Evolutionary conservation across 164 flowering plant genomes (phyloP), one percentile per base, ranked within the genome.

Genomic region (Magnolia sinica): DNA sequence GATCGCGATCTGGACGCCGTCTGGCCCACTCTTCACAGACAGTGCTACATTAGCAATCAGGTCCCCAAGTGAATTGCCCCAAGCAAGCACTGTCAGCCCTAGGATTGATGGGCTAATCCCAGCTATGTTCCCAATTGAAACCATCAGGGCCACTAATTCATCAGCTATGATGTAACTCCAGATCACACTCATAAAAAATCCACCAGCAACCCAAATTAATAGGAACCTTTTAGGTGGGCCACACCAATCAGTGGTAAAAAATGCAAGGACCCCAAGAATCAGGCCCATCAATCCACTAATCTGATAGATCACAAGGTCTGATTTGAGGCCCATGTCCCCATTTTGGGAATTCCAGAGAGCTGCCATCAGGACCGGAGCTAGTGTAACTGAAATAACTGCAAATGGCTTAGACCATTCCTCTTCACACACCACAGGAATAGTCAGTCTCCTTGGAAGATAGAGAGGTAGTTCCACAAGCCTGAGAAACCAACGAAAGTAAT

Each of bases 61-160:
- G 68, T 88, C 91, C 27, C 89, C 88, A 76, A 87, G 58, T 11
- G 91, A 88, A 74, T 88, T 88, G 1, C 91, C 91, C 91, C 91
- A 88, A 29, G 91, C 91, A 63, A 88, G 81, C 19, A 88, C 79
- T 11, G 91, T 88, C 24, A 88, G 58, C 10, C 85, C 89, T 13
- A 88, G 87, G 23, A 84, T 71, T 14, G 91, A 80, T 71, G 91
- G 82, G 71, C 81, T 85, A 50, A 88, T 81, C 2, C 84, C 84
- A 20, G 80, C 50, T 31, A 88, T 79, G 20, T 65, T 29, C 45
- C 91, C 89, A 31, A 89, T 71, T 19, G 91, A 75, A 18, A 86
- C 84, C 65, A 89, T 71, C 76, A 89, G 59, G 0, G 87, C 79
- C 24, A 89, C 90, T 68, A 89, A 79, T 79, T 89, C 91, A 50